Evolutionary conservation across 1,139 yeast genomes (phyloP).

Genomic region (Saccharomycopsis phalli): DNA sequence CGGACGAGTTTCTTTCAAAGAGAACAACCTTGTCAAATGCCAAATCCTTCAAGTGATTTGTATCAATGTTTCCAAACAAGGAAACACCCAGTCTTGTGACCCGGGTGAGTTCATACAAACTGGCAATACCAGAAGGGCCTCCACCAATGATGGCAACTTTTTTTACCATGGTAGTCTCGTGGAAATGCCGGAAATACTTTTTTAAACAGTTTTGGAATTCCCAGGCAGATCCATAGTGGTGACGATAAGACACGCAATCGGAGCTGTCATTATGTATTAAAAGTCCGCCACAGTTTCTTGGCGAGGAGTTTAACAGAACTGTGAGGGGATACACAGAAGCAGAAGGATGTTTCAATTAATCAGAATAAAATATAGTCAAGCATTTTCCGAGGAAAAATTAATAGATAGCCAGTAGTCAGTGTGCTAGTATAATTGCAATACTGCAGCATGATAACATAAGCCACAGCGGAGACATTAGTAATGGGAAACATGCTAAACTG

Average conservation of each 20-base stretch:
- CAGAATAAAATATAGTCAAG: too few relatives aligned
- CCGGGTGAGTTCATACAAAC: slow-evolving; percentile 28
- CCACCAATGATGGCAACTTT: slow-evolving; percentile 31
- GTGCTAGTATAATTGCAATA: too few relatives aligned
- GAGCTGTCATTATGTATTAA: background rate
- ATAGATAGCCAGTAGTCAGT: too few relatives aligned
- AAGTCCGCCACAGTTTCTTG: background rate
- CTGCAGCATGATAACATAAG: background rate
- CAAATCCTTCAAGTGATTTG: slow-evolving; percentile 1
- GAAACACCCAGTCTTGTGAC: slow-evolving; percentile 27
- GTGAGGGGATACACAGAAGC: too few relatives aligned
- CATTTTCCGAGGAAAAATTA: too few relatives aligned
- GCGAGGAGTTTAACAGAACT: too few relatives aligned
- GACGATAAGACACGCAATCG: background rate
- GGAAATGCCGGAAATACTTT: background rate
- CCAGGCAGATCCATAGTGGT: background rate
- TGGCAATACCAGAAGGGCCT: slow-evolving; percentile 31
- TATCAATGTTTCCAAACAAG: slow-evolving; percentile 21
- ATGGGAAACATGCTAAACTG: background rate
- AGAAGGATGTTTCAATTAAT: too few relatives aligned
- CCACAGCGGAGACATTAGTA: background rate
- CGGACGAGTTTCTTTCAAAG: slow-evolving; percentile 29
- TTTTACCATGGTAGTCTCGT: slow-evolving; percentile 2
- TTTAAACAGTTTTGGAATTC: background rate
- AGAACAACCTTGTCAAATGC: slow-evolving; percentile 29